Evolutionary conservation across 768 basidiomycete genomes (phyloP).

Genomic region (Dioszegia hungarica): DNA sequence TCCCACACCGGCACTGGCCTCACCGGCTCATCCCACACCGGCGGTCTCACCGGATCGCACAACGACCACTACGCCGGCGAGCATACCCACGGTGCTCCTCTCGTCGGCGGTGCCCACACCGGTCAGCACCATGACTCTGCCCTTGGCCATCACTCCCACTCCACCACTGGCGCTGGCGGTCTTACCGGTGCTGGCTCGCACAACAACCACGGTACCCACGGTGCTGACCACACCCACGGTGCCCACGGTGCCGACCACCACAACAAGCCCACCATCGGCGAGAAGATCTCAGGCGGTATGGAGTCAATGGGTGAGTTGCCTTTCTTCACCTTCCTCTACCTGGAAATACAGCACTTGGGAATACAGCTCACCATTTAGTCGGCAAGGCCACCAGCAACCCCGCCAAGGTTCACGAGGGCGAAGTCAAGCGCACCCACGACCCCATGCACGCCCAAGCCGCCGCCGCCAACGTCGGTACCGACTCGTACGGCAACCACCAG

Average conservation of each 20-base stretch:
- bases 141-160: not conserved
- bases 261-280: constrained; percentile 15
- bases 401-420: constrained; percentile 33
- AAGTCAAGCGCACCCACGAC: constrained; percentile 26
- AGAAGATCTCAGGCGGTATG: constrained; percentile 17
- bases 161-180: not conserved
- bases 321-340: not conserved
- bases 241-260: not conserved
- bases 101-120: not conserved
- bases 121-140: not conserved
- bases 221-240: not conserved
- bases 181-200: not conserved
- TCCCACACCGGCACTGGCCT: not conserved
- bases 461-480: constrained; percentile 2
- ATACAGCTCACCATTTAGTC: constrained; percentile 4
- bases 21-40: not conserved
- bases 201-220: constrained; percentile 2
- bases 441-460: constrained; percentile 7
- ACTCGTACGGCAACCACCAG: not conserved
- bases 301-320: constrained; percentile 7
- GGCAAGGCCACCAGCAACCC: constrained; percentile 37
- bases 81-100: not conserved
- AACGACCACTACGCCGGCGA: not conserved
- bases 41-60: not conserved
- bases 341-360: no score